Evolutionary conservation across 768 basidiomycete genomes (phyloP).

Genomic region (Mycena amicta): DNA sequence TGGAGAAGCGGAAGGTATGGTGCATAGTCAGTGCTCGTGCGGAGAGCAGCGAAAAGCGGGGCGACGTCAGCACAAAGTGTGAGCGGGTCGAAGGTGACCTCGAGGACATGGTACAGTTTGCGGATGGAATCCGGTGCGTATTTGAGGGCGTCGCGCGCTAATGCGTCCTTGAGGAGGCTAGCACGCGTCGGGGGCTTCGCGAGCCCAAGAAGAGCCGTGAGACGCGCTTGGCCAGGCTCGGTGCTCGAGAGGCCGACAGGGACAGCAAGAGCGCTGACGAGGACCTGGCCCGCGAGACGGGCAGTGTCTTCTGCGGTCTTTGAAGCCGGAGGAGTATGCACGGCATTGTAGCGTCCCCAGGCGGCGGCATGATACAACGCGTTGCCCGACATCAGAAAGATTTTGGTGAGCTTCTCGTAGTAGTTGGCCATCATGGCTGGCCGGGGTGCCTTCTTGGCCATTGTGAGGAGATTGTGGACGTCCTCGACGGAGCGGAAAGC

Average conservation of each 20-base stretch:
- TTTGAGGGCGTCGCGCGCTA: slow-evolving; percentile 81
- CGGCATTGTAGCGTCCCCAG: slow-evolving; percentile 83
- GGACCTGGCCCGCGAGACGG: slow-evolving; percentile 85
- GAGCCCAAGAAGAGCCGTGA: slow-evolving; percentile 86
- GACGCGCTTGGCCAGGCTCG: slow-evolving; percentile 56
- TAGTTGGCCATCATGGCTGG: slow-evolving; percentile 98
- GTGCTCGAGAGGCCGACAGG: slow-evolving; percentile 66
- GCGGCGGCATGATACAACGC: slow-evolving; percentile 96
- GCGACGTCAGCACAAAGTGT: slow-evolving; percentile 78
- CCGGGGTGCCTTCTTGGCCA: slow-evolving; percentile 91
- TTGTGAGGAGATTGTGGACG: slow-evolving; percentile 91
- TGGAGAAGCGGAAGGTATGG: slow-evolving; percentile 89
- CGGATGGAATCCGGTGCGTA: slow-evolving; percentile 75
- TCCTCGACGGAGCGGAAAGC: slow-evolving; percentile 98
- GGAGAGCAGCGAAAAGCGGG: slow-evolving; percentile 70
- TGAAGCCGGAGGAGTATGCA: slow-evolving; percentile 57
- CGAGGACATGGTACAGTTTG: slow-evolving; percentile 83
- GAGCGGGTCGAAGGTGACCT: slow-evolving; percentile 92
- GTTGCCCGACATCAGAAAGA: slow-evolving; percentile 94
- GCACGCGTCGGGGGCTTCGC: slow-evolving; percentile 82
- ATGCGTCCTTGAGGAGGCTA: slow-evolving; percentile 85
- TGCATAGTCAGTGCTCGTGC: slow-evolving; percentile 60
- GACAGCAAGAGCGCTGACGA: slow-evolving; percentile 91
- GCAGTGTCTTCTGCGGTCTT: slow-evolving; percentile 78
- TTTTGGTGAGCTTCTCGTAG: slow-evolving; percentile 96